A percentile compares a stretch with the other conserved stretches of the same genome.
Evolutionary conservation across 352 stramenopile species (phyloP).

Genomic region (Plasmopara halstedii): DNA sequence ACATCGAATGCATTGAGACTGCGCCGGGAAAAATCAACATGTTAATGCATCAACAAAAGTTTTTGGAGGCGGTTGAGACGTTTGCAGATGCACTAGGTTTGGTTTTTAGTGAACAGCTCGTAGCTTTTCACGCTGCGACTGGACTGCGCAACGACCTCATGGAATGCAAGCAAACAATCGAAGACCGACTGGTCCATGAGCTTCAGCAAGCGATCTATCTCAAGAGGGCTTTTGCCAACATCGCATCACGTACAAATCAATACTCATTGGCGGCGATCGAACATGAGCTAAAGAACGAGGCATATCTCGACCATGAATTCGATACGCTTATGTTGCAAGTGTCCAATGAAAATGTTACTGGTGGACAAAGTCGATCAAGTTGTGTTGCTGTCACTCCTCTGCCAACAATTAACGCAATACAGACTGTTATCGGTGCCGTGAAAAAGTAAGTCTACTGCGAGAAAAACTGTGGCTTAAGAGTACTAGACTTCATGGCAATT

Average conservation of each 20-base stretch:
- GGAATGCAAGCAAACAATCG: slow-evolving; percentile 80
- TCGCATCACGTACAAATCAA: slow-evolving; percentile 51
- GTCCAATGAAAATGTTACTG: not conserved
- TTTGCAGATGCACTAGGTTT: slow-evolving; percentile 71
- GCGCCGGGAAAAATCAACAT: slow-evolving; percentile 56
- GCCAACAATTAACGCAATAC: slow-evolving; percentile 31
- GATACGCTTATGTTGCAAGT: slow-evolving; percentile 41
- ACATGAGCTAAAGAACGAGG: slow-evolving; percentile 59
- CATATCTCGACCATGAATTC: slow-evolving; percentile 51
- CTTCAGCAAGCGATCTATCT: slow-evolving; percentile 69
- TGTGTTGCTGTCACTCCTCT: slow-evolving; percentile 2
- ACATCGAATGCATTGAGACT: slow-evolving; percentile 76
- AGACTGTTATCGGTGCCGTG: slow-evolving; percentile 46
- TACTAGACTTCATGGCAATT: not conserved
- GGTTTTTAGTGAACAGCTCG: slow-evolving; percentile 72
- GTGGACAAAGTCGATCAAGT: not conserved
- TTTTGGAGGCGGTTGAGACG: slow-evolving; percentile 55
- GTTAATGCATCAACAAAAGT: slow-evolving; percentile 49
- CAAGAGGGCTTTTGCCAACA: slow-evolving; percentile 55
- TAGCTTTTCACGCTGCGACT: slow-evolving; percentile 71
- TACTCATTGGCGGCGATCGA: slow-evolving; percentile 64
- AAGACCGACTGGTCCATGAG: slow-evolving; percentile 67
- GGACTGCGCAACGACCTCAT: slow-evolving; percentile 69
- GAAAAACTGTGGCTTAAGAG: not conserved
- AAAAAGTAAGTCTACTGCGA: slow-evolving; percentile 42